Conservation (phyloP, 2,329 filamentous ascomycete species). For the Xylariaceae sp. region DNA sequence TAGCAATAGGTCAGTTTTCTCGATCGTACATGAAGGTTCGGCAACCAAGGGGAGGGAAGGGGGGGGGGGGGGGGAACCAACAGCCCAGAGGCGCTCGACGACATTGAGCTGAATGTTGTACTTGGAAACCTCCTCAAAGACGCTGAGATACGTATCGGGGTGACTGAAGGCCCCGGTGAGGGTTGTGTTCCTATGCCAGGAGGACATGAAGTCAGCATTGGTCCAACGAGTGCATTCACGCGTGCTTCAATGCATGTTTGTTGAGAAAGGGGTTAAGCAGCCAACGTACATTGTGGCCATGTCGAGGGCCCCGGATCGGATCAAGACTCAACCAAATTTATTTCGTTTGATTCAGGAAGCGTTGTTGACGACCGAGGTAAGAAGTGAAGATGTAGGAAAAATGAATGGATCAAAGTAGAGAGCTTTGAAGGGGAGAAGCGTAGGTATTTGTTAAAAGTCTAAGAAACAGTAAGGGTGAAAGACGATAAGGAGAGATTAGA, state of each 20-base stretch:
- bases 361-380: neutral
- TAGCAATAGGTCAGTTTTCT: conserved; percentile 19
- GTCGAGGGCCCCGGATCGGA: conserved; percentile 5
- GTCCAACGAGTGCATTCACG: neutral
- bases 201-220: conserved; percentile 14
- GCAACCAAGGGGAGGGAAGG: no score
- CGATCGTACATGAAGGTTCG: conserved; percentile 3
- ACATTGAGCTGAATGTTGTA: conserved; percentile 86
- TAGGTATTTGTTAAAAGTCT: conserved; percentile 20
- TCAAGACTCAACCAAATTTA: neutral
- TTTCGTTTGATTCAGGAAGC: neutral
- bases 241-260: neutral
- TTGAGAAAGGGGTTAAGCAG: neutral
- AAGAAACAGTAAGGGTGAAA: conserved; percentile 20
- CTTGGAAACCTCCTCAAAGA: conserved; percentile 66
- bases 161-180: conserved; percentile 49
- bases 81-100: conserved; percentile 85
- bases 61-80: conserved; percentile 54
- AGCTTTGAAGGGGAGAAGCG: conserved; percentile 4
- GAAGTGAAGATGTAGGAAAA: conserved; percentile 11
- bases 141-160: conserved; percentile 55
- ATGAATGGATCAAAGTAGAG: neutral
- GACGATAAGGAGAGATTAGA: conserved; percentile 30
- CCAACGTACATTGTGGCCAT: conserved; percentile 37
- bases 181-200: conserved; percentile 55